A percentile compares a stretch with the other conserved stretches of the same genome.
Conservation (phyloP, 2,329 filamentous ascomycete genomes). For the Sclerotinia nivalis region DNA sequence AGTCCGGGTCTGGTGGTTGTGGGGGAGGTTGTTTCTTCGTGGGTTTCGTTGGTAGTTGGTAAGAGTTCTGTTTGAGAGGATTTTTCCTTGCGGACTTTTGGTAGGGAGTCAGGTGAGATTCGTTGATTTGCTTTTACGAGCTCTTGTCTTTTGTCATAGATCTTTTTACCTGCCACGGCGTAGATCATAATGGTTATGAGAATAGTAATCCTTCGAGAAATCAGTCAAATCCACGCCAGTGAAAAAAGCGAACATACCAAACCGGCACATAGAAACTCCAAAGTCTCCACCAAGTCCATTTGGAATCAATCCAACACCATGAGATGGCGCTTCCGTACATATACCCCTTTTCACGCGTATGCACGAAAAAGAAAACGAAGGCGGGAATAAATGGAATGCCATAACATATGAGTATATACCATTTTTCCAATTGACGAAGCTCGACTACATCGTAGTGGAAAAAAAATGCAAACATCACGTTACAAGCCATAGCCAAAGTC, state of each 20-base stretch:
- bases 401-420: slow-evolving; percentile 70
- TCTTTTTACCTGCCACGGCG: slow-evolving; percentile 63
- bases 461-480: slow-evolving; percentile 82
- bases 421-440: slow-evolving; percentile 67
- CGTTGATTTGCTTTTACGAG: not conserved
- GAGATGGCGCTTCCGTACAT: slow-evolving; percentile 75
- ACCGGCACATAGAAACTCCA: slow-evolving; percentile 73
- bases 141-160: slow-evolving; percentile 66
- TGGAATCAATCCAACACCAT: slow-evolving; percentile 75
- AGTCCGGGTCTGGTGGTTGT: not conserved
- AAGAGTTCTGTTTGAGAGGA: slow-evolving; percentile 52
- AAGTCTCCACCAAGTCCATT: slow-evolving; percentile 73
- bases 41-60: slow-evolving; percentile 44
- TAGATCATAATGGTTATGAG: slow-evolving; percentile 65
- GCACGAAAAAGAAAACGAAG: slow-evolving; percentile 66
- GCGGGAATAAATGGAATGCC: slow-evolving; percentile 71
- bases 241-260: slow-evolving; percentile 47
- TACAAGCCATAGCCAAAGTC: slow-evolving; percentile 80
- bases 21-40: slow-evolving; percentile 32
- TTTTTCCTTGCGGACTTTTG: not conserved
- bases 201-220: slow-evolving; percentile 57
- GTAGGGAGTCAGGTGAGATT: not conserved
- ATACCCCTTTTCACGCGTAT: slow-evolving; percentile 51
- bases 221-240: slow-evolving; percentile 42
- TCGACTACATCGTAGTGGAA: slow-evolving; percentile 65